Base-by-base conservation (phyloP, 2,329 filamentous ascomycete species). In the Alternaria conjuncta region DNA sequence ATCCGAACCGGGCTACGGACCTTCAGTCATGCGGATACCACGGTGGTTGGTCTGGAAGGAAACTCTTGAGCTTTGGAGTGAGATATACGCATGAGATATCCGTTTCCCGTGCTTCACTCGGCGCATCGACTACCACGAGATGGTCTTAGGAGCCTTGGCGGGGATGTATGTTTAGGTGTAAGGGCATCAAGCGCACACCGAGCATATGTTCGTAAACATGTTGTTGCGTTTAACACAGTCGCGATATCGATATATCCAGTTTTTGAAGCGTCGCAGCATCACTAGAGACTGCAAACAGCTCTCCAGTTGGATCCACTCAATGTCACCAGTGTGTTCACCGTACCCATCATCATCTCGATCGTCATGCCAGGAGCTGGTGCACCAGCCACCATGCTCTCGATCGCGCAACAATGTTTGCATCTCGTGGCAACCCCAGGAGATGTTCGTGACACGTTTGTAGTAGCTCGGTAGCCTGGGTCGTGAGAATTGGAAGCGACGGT, bases 1-100 rank as follows among this genome's bases (percentile, higher is more conserved):
- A 51, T 58, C 36, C 56, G 62, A 12, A 65, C 49, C 8, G 55
- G 43, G 18, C 15, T 61, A 26, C 58, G 62, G 25, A 61, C 58
- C 9, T 65, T 65, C 43, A 65, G 54, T 50, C 62, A 63, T 46
- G 61, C 56, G 23, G 50, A 60, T 23, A 63, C 61, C n/a, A 63
- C 61, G 30, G 50, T 55, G 30, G 61, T 63, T 50, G 50, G 50
- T 41, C 50, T 54, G 13, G 28, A 41, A 41, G 50, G 50, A 20
- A 54, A 54, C 50, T 54, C 50, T 18, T 54, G 50, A 54, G 28
- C 13, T n/a, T 32, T 21, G 9, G 20, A 41, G 12, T 12, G 50
- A 54, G 28, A 15, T 41, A 23, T 23, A 12, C 50, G 47, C 13
- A 15, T 25, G 30, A 3, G 1, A n/a, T 3, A 25, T 36, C 4